Evolutionary conservation across 2,329 filamentous ascomycete genomes (phyloP).

Genomic region (Fusarium papillatum): DNA sequence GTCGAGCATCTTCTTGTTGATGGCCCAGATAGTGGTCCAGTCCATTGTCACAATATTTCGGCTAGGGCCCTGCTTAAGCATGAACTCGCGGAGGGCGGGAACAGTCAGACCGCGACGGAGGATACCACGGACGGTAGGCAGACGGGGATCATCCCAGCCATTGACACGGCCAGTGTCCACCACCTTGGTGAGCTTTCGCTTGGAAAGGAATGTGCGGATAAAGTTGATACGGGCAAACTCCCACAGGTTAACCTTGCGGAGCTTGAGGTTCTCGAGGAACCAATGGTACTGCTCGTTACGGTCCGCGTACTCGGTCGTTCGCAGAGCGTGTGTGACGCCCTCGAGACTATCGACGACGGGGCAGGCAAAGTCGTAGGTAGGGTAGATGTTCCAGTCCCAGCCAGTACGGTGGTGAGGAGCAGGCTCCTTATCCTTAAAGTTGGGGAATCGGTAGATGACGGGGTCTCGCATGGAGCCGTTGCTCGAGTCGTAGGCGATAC

Average conservation of each 20-base stretch:
- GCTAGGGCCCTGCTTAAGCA: constrained; percentile 86
- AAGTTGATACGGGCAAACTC: constrained; percentile 91
- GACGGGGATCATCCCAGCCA: constrained; percentile 90
- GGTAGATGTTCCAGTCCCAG: constrained; percentile 86
- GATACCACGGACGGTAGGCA: constrained; percentile 88
- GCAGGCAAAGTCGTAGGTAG: constrained; percentile 89
- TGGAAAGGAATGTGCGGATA: constrained; percentile 84
- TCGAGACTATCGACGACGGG: constrained; percentile 85
- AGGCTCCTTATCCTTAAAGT: constrained; percentile 63
- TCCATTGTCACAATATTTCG: constrained; percentile 89
- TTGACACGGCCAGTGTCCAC: constrained; percentile 82
- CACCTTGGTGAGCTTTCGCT: constrained; percentile 88
- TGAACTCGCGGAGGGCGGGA: constrained; percentile 84
- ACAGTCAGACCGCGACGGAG: constrained; percentile 84
- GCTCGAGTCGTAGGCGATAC: constrained; percentile 90
- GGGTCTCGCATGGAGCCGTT: constrained; percentile 98
- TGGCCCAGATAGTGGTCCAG: constrained; percentile 81
- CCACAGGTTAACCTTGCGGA: constrained; percentile 87
- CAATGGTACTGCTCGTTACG: constrained; percentile 90
- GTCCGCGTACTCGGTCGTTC: constrained; percentile 90
- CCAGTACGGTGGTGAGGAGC: constrained; percentile 82
- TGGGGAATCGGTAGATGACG: constrained; percentile 93
- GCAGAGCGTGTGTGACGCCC: constrained; percentile 86
- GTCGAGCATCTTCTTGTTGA: constrained; percentile 88
- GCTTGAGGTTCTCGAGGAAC: constrained; percentile 81